Percentiles rank a stretch among this genome's conserved stretches.
Evolutionary conservation across 2,329 filamentous ascomycete species (phyloP).

Genomic region (Neofusicoccum cordaticola): DNA sequence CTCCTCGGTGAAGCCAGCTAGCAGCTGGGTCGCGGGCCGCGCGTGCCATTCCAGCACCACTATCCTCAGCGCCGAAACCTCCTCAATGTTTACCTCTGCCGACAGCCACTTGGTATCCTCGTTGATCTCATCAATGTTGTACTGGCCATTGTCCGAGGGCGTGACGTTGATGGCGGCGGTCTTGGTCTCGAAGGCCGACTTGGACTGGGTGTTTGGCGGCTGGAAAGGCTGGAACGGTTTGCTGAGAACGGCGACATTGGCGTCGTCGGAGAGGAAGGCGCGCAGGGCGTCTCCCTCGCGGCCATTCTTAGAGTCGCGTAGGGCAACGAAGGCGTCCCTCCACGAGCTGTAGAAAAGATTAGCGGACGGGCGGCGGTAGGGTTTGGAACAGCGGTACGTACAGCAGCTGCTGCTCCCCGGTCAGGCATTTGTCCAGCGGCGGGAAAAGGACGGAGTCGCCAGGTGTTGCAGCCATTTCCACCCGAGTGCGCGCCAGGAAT

Average conservation of each 20-base stretch:
- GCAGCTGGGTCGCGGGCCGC: slow-evolving; percentile 69
- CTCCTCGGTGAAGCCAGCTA: slow-evolving; percentile 70
- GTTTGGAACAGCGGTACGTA: slow-evolving; percentile 49
- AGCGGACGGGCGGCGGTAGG: slow-evolving; percentile 10
- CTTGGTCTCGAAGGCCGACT: slow-evolving; percentile 74
- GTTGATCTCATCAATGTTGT: slow-evolving; percentile 77
- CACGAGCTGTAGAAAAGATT: slow-evolving; percentile 57
- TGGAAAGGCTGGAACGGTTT: slow-evolving; percentile 68
- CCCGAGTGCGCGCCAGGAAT: slow-evolving; percentile 32
- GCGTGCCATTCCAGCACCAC: slow-evolving; percentile 81
- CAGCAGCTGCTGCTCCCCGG: slow-evolving; percentile 76
- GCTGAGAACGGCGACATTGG: slow-evolving; percentile 66
- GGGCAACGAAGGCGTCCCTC: slow-evolving; percentile 55
- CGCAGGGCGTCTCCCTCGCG: slow-evolving; percentile 46
- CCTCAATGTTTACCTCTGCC: slow-evolving; percentile 71
- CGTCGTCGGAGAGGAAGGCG: slow-evolving; percentile 68
- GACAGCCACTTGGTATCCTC: slow-evolving; percentile 84
- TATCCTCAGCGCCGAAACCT: slow-evolving; percentile 77
- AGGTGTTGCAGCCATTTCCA: slow-evolving; percentile 35
- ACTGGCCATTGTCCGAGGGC: slow-evolving; percentile 62
- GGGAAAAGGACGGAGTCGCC: slow-evolving; percentile 71
- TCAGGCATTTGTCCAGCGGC: slow-evolving; percentile 79
- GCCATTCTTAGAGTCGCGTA: slow-evolving; percentile 49
- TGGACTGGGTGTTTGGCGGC: slow-evolving; percentile 60
- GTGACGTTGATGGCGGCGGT: slow-evolving; percentile 84